Evolutionary conservation across 192 early-diverging fungal species (phyloP), one percentile per base, ranked within the genome.

Genomic region (Backusella australiensis): DNA sequence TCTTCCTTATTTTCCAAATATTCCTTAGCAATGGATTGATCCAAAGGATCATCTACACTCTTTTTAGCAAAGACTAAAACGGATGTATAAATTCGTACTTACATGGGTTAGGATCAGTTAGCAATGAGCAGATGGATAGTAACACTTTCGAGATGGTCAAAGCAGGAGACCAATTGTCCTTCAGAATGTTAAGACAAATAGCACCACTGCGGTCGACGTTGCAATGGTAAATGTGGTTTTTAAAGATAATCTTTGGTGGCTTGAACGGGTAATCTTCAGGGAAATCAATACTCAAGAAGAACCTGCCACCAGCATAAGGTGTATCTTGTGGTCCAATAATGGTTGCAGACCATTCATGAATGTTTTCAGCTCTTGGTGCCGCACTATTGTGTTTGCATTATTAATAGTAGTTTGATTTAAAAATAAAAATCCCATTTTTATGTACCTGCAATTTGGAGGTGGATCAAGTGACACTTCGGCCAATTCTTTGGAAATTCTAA

Each of bases 111-210:
- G 96, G 90, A 78, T 99, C 96, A 1, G 94, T 95, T 19, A 99
- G 86, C 38, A 99, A 85, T 11, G 94, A 96, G 79, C 92, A 94
- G 77, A 99, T 94, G 3, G 95, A 96, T 15, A 99, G 85, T 75
- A 99, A 80, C 9, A 99, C 96, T 83, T 98, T 97, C 52, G 95
- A 94, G 73, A 97, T 96, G 11, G 97, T 98, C 69, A 99, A 79
- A 23, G 94, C 96, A n/a, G 96, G 97, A 44, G 93, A 94, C 97
- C 96, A 99, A 81, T 99, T 96, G 76, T 99, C 96, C 84, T 99
- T 99, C 41, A 99, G 85, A 53, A 97, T 95, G 69, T 98, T 95
- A 72, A 99, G 83, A 85, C 97, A 99, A 69, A 99, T 97, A 67
- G 88, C 88, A 14, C 97, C 97, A 74, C 90, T 89, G 72, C 88